Evolutionary conservation across 208 protist genomes (phyloP), one percentile per base, ranked within the genome.

Genomic region (Acanthamoeba castellanii): DNA sequence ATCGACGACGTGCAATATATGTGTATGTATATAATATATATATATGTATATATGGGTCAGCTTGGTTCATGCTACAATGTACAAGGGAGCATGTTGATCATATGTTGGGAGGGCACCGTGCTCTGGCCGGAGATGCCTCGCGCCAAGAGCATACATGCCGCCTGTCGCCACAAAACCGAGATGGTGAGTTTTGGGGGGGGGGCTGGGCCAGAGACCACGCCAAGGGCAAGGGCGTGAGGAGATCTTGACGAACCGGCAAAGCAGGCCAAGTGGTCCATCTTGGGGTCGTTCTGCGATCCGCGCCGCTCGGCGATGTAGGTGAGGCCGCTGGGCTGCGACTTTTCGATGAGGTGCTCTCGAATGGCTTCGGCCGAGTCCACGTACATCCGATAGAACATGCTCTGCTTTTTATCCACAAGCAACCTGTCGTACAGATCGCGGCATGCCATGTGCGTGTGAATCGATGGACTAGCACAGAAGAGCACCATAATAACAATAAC

Each of bases 211-310:
- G 34, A 61, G 30, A 20, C 6, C 47, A 81, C n/a, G 16, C 6
- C 30, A 81, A 4, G 7, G 93, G 3, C 5, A 11, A 16, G 42
- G 92, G 57, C 27, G 45, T 37, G 78, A 78, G 30, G 27, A 30
- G 25, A 55, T 52, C 47, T 11, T 4, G 50, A 14, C 13, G 37
- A 27, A 45, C 68, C 74, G 47, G 84, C 78, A 95, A 95, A 95
- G 70, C 93, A 92, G 32, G 55, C 91, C 27, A 94, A 57, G 68
- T 94, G 91, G 42, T 94, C 91, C 91, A 94, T 94, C 85, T 92
- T 92, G 70, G 70, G 70, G 27, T 93, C 45, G n/a, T 93, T 93
- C 2, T 42, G 11, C 27, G 34, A n/a, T 7, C 88, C 61, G 37
- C 50, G 34, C 14, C 34, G 59, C 64, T 93, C 88, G n/a, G 64